Base-by-base conservation (phyloP, 2,329 filamentous ascomycete species). In the Byssothecium circinans region DNA sequence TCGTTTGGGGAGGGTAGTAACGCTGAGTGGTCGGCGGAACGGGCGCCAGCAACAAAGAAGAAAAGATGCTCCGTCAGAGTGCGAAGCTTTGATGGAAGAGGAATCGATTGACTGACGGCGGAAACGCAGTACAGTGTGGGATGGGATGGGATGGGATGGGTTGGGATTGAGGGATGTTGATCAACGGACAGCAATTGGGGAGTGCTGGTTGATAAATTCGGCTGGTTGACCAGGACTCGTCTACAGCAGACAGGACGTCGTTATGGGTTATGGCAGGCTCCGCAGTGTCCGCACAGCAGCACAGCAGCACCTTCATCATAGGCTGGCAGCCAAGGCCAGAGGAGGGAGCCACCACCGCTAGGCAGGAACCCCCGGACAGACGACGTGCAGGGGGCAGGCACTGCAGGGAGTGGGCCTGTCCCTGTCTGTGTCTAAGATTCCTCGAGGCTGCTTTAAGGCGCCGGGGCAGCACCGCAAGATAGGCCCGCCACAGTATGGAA, bases 251-350 rank as follows among this genome's bases (percentile, higher is more conserved):
- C 12, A 58, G 58, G 63, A 65, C 63, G 64, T 64, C 58, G 59
- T 60, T 61, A 25, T 56, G 63, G 50, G 56, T 59, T 62, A 64
- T n/a, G n/a, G n/a, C n/a, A n/a, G n/a, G n/a, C n/a, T n/a, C n/a
- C n/a, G n/a, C n/a, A n/a, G n/a, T n/a, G n/a, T n/a, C n/a, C n/a
- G n/a, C n/a, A n/a, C n/a, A n/a, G n/a, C n/a, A n/a, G n/a, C n/a
- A n/a, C n/a, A n/a, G n/a, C 61, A 61, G 56, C 56, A 64, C 57
- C 54, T 60, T 58, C 67, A 70, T 69, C 65, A 70, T 68, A 66
- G 67, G 66, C 66, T 67, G 57, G 49, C 42, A 45, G 64, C 64
- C 65, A 69, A 68, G 65, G 55, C 52, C 39, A 62, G 55, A 61
- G 57, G 50, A 32, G 33, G 22, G 57, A 56, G 54, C 49, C 50